These are phyloP conservation scores for Hanseniaspora uvarum DNA, from an alignment of 1,139 yeast species.

Conservation along the genomic window DNA sequence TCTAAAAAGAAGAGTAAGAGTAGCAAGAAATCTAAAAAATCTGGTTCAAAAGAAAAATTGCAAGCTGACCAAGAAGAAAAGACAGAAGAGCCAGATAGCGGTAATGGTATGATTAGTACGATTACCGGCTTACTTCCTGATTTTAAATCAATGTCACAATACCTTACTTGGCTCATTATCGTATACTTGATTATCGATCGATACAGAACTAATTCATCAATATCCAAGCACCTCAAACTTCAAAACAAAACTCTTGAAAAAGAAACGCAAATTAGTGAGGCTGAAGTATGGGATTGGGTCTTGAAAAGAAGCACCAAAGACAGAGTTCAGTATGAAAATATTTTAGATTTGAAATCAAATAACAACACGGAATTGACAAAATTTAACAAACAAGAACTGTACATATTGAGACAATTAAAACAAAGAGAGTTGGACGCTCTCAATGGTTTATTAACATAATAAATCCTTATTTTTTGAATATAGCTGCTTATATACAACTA, in stretches of 20 bases:
- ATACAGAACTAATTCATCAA: background rate
- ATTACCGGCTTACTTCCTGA: background rate
- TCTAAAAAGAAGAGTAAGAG: conserved; percentile 25
- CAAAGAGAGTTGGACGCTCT: conserved; percentile 4
- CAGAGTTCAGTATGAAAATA: background rate
- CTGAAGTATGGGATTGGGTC: conserved; percentile 11
- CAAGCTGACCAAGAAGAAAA: background rate
- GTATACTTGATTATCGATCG: conserved; percentile 1
- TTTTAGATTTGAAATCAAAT: background rate
- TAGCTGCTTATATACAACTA: no score
- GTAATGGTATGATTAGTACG: no score
- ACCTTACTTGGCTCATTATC: conserved; percentile 2
- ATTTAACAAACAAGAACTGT: conserved; percentile 5
- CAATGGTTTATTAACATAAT: background rate
- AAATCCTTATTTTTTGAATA: no score
- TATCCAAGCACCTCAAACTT: background rate
- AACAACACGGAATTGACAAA: background rate
- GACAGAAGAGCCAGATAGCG: background rate
- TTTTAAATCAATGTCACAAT: background rate
- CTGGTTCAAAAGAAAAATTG: background rate
- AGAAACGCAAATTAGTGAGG: background rate
- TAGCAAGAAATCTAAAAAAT: background rate
- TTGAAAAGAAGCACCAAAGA: background rate
- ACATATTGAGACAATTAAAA: background rate
- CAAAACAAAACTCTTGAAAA: background rate